Evolutionary conservation across 2,329 filamentous ascomycete genomes (phyloP), one percentile per base, ranked within the genome.

Genomic region (Aspergillus jensenii): DNA sequence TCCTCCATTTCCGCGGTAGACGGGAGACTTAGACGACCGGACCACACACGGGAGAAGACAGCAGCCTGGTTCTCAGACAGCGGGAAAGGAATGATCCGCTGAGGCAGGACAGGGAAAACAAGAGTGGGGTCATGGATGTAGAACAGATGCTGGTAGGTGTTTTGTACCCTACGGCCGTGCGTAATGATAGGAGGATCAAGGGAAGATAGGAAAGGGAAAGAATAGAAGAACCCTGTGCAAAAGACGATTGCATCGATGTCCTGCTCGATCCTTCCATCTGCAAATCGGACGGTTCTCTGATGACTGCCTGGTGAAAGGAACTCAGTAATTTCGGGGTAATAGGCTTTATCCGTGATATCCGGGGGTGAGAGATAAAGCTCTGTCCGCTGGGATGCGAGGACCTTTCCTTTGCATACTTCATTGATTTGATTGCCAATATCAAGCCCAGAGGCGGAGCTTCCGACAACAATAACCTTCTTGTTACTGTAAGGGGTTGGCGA

Each of bases 151-250:
- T 91, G 81, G 71, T 92, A 96, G 3, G 93, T 76, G 35, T 88
- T 86, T 60, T 87, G 79, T 1, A 93, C 87, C 27, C 89, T 83
- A 35, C 82, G 83, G 1, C 93, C 93, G 55, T 86, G 83, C 0
- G 84, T 87, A 55, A 93, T 81, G 2, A 91, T 70, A 0, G 84
- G 79, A 0, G 86, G 81, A 1, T 73, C 54, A 3, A 85, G 68
- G 0, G 71, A 71, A 3, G 74, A 71, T 3, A 87, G 71, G 68
- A 96, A 97, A 0, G 92, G 91, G 58, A 89, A 90, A 5, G 88
- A 87, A 75, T 90, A 96, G 56, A 96, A 84, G 68, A 96, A 98
- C 0, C 93, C 93, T 0, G 93, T 97, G 71, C 90, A 93, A 74
- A 93, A 97, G 27, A 98, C 71, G 6, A 97, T 78, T 1, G 85